Conservation (phyloP, 768 basidiomycete species). For the Xerocomus brunneocitrinus region DNA sequence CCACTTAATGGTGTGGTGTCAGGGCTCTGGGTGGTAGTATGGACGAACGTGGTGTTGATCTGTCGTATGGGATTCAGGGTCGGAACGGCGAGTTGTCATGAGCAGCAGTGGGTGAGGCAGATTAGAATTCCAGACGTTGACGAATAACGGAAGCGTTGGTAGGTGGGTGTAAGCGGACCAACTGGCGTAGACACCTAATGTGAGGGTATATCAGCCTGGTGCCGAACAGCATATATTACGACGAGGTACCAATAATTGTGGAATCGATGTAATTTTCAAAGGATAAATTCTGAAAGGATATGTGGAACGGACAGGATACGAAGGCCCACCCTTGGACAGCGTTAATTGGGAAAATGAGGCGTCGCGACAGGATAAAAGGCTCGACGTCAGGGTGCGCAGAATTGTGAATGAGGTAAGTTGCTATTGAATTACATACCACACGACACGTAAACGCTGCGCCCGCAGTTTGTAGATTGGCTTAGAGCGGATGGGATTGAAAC, state of each 20-base stretch:
- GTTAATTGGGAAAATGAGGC: background rate
- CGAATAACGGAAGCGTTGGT: background rate
- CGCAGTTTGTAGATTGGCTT: background rate
- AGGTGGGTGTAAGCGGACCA: background rate
- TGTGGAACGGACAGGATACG: background rate
- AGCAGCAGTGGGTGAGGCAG: too few species aligned
- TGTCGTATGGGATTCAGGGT: background rate
- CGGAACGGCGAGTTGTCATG: background rate
- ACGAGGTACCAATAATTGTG: background rate
- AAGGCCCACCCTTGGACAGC: background rate
- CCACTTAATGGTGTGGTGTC: background rate
- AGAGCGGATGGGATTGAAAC: background rate
- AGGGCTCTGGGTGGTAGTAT: constrained; percentile 8
- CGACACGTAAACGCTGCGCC: background rate
- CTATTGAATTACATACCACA: background rate
- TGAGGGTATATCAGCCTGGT: background rate
- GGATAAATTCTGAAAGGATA: background rate
- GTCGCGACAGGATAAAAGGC: background rate
- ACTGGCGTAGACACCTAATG: background rate
- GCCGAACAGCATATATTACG: background rate
- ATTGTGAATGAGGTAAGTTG: constrained; percentile 1
- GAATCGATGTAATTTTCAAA: background rate
- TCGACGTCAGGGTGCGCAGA: background rate
- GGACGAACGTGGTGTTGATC: background rate
- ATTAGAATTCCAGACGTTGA: background rate